Percentiles rank a stretch among this genome's conserved stretches.
Evolutionary conservation across 164 flowering plant species (phyloP).

Genomic region (Santalum album): DNA sequence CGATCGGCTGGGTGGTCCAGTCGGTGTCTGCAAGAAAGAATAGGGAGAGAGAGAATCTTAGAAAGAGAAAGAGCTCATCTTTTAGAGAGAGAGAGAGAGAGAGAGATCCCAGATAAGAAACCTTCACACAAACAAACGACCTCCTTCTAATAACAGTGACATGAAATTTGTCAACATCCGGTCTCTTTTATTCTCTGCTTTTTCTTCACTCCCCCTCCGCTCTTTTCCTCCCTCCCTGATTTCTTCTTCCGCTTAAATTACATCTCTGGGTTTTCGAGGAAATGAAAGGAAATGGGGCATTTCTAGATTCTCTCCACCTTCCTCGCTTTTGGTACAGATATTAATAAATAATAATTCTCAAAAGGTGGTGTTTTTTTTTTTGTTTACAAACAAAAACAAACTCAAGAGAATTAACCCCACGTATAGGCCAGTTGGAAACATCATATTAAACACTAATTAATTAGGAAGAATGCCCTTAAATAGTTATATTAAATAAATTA

Average conservation of each 20-base stretch:
- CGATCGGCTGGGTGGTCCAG: conserved; percentile 81
- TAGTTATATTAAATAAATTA: conserved; percentile 7
- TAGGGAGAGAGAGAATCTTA: conserved; percentile 14
- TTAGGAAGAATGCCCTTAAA: background rate
- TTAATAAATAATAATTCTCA: conserved; percentile 1
- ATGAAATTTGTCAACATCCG: conserved; percentile 98
- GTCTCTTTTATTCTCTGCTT: conserved; percentile 86
- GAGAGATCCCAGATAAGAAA: conserved; percentile 98
- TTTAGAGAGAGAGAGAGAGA: conserved; percentile 27
- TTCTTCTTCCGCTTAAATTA: conserved; percentile 4
- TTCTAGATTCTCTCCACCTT: conserved; percentile 74
- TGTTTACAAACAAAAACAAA: no score
- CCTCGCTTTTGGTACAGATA: conserved; percentile 38
- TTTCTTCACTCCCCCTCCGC: conserved; percentile 35
- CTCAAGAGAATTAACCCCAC: background rate
- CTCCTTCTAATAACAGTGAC: conserved; percentile 95
- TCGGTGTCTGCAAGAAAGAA: conserved; percentile 14
- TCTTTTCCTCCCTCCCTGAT: conserved; percentile 1
- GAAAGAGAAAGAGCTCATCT: conserved; percentile 14
- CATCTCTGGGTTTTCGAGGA: conserved; percentile 24
- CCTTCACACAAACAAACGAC: conserved; percentile 73
- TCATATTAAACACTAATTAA: background rate
- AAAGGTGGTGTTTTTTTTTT: no score
- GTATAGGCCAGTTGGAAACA: background rate
- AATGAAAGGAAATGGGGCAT: conserved; percentile 33